Conservation (phyloP, 1,139 yeast genomes). For the Blastobotrys capitulatus region DNA sequence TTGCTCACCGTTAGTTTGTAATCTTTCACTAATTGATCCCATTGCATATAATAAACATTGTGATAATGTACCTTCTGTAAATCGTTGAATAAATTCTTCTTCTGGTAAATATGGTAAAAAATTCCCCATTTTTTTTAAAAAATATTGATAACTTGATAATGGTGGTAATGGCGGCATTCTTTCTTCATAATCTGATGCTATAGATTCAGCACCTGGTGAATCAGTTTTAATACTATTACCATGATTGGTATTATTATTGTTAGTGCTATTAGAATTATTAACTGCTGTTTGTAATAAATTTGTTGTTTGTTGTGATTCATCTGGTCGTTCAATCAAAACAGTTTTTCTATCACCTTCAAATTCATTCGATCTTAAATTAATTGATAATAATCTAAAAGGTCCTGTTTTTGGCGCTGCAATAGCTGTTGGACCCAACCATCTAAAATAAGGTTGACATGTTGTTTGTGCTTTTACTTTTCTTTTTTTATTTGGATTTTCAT, state of each 20-base stretch:
- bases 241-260: not conserved
- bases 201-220: slow-evolving; percentile 1
- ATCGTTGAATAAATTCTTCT: slow-evolving; percentile 21
- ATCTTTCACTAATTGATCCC: slow-evolving; percentile 23
- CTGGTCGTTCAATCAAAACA: slow-evolving; percentile 14
- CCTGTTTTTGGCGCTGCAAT: slow-evolving; percentile 29
- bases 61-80: slow-evolving; percentile 21
- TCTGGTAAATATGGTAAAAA: slow-evolving; percentile 23
- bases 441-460: slow-evolving; percentile 27
- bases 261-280: not conserved
- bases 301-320: no score
- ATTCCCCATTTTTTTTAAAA: slow-evolving; percentile 20
- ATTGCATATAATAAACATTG: slow-evolving; percentile 25
- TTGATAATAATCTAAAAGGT: slow-evolving; percentile 25
- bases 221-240: not conserved
- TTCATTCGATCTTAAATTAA: slow-evolving; percentile 20
- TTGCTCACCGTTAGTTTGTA: slow-evolving; percentile 3
- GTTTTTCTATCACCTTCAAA: slow-evolving; percentile 8
- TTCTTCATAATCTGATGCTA: slow-evolving; percentile 11
- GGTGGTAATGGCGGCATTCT: slow-evolving; percentile 11
- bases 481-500: not conserved
- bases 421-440: slow-evolving; percentile 31
- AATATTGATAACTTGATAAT: slow-evolving; percentile 9
- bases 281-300: not conserved
- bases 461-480: slow-evolving; percentile 7